Conservation (phyloP, 495 filamentous ascomycete genomes). For the Penicillium chermesinum region DNA sequence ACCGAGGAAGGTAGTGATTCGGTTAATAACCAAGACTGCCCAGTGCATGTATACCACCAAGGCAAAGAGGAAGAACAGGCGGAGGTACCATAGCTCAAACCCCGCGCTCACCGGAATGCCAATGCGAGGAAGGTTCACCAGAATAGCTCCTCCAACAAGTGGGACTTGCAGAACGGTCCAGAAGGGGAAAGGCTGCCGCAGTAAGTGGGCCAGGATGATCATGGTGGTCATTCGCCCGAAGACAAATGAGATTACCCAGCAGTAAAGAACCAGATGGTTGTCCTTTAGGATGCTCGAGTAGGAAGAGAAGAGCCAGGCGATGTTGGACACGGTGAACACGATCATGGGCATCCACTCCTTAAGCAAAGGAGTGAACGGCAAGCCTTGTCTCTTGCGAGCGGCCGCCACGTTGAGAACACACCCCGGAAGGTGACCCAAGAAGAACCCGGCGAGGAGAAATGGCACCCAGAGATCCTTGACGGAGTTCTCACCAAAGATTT, state of each 20-base stretch:
- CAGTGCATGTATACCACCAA: slow-evolving; percentile 81
- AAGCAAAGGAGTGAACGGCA: slow-evolving; percentile 80
- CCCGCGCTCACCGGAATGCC: slow-evolving; percentile 60
- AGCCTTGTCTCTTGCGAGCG: slow-evolving; percentile 63
- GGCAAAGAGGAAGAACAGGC: slow-evolving; percentile 75
- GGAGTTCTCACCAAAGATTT: slow-evolving; percentile 59
- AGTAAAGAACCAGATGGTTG: slow-evolving; percentile 88
- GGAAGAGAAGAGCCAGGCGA: slow-evolving; percentile 83
- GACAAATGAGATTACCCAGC: slow-evolving; percentile 88
- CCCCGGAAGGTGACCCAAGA: slow-evolving; percentile 74
- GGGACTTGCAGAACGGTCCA: slow-evolving; percentile 91
- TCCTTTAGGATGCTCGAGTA: slow-evolving; percentile 71
- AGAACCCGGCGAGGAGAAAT: slow-evolving; percentile 64
- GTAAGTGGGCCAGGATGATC: slow-evolving; percentile 94
- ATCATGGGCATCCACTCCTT: slow-evolving; percentile 92
- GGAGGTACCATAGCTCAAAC: slow-evolving; percentile 74
- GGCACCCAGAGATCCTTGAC: slow-evolving; percentile 85
- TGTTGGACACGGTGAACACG: slow-evolving; percentile 66
- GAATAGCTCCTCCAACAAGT: slow-evolving; percentile 73
- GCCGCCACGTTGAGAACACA: slow-evolving; percentile 75
- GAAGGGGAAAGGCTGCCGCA: slow-evolving; percentile 89
- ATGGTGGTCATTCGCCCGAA: slow-evolving; percentile 99
- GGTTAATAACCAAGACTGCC: slow-evolving; percentile 85
- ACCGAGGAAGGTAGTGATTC: slow-evolving; percentile 85
- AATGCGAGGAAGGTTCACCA: slow-evolving; percentile 75